A percentile compares a stretch with the other conserved stretches of the same genome.
These are phyloP conservation scores for Beauveria bassiana DNA, from an alignment of 2,329 filamentous ascomycete species.

Conservation along the genomic window DNA sequence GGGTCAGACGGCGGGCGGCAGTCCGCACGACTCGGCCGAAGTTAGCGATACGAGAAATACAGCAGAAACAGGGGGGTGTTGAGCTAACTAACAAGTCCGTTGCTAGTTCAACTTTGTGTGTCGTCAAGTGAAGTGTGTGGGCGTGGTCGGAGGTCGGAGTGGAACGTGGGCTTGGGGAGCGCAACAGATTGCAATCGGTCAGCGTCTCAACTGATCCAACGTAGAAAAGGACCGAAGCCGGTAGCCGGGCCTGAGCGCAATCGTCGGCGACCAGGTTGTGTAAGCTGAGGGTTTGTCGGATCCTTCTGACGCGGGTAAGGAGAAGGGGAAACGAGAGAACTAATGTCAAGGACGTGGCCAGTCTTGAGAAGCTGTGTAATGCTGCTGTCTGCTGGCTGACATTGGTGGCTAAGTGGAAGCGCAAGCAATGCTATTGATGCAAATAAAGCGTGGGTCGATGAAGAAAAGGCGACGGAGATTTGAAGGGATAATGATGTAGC, in stretches of 20 bases:
- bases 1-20: conserved; percentile 1
- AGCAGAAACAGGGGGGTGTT: not conserved
- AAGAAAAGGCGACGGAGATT: not conserved
- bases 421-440: not conserved
- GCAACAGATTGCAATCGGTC: not conserved
- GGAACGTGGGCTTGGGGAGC: not conserved
- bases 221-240: not conserved
- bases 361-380: not conserved
- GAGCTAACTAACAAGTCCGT: not conserved
- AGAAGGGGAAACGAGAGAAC: not conserved
- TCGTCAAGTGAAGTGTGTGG: not conserved
- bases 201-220: not conserved
- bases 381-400: not conserved
- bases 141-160: not conserved
- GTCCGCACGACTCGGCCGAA: conserved; percentile 8
- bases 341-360: not conserved
- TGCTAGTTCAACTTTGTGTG: conserved; percentile 2
- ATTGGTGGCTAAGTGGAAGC: not conserved
- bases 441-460: not conserved
- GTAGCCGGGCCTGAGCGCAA: not conserved
- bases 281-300: not conserved
- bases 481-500: not conserved
- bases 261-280: not conserved
- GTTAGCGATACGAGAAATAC: not conserved
- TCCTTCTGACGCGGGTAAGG: not conserved